phyloP scores from a whole-genome alignment of 495 filamentous ascomycete genomes.

The Neurospora sp. region DNA sequence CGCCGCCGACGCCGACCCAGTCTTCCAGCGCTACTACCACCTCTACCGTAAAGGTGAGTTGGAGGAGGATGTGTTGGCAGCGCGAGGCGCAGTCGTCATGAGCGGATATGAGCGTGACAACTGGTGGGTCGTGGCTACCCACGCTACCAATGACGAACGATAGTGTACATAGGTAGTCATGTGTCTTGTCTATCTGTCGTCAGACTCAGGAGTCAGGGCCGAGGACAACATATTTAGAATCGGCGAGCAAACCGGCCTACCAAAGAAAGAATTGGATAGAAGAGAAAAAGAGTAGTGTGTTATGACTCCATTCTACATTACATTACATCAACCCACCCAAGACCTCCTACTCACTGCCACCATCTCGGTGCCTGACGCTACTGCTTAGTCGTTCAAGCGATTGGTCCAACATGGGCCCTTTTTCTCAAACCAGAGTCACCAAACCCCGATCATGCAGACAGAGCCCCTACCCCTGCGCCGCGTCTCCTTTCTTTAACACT shows the following conservation, averaged over 20 bases:
- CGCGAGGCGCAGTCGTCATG: constrained; percentile 65
- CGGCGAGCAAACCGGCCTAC: not conserved
- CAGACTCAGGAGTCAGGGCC: not conserved
- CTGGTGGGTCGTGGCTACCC: constrained; percentile 67
- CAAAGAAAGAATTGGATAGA: not conserved
- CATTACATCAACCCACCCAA: not conserved
- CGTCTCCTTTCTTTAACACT: not conserved
- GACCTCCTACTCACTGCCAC: not conserved
- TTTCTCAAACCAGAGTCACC: not conserved
- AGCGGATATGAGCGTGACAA: constrained; percentile 96
- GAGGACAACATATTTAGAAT: not conserved
- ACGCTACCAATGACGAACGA: constrained; percentile 3
- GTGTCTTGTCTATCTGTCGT: not conserved
- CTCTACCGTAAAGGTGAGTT: constrained; percentile 81
- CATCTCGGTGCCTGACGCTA: not conserved
- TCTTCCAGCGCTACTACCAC: constrained; percentile 90
- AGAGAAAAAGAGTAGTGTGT: not conserved
- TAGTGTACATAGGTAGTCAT: constrained; percentile 2
- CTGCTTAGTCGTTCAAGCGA: not conserved
- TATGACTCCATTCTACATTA: not conserved
- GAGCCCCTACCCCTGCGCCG: not conserved
- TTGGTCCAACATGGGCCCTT: not conserved
- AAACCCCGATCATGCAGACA: not conserved
- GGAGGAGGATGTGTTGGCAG: constrained; percentile 64
- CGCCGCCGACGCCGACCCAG: constrained; percentile 28